Evolutionary conservation across 2,329 filamentous ascomycete species (phyloP).

Genomic region (Trichoderma semiorbis): DNA sequence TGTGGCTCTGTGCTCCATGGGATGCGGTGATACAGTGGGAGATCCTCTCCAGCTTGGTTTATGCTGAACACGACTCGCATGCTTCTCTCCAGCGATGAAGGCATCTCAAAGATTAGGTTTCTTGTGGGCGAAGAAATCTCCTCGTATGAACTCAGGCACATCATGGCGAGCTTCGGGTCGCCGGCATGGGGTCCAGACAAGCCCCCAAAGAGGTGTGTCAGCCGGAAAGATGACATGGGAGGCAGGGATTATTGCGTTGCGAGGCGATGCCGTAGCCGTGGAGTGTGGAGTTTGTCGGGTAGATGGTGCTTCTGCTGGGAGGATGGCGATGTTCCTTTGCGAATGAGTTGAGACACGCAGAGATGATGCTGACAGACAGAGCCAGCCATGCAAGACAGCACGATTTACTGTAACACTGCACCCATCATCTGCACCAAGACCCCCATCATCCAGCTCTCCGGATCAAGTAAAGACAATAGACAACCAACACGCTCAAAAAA

Average conservation of each 20-base stretch:
- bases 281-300: slow-evolving; percentile 4
- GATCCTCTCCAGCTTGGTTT: background rate
- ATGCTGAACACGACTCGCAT: background rate
- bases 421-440: background rate
- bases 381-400: background rate
- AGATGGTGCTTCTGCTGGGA: background rate
- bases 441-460: background rate
- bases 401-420: background rate
- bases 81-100: background rate
- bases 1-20: background rate
- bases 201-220: slow-evolving; percentile 12
- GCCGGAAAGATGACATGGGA: slow-evolving; percentile 11
- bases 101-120: background rate
- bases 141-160: background rate
- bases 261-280: slow-evolving; percentile 10
- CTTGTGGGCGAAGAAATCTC: background rate
- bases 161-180: slow-evolving; percentile 7
- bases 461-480: background rate
- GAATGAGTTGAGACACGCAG: background rate
- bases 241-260: slow-evolving; percentile 6
- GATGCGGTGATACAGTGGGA: background rate
- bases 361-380: background rate
- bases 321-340: background rate
- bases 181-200: background rate
- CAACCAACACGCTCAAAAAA: background rate